Evolutionary conservation across 768 basidiomycete genomes (phyloP).

Genomic region (Kwoniella europaea): DNA sequence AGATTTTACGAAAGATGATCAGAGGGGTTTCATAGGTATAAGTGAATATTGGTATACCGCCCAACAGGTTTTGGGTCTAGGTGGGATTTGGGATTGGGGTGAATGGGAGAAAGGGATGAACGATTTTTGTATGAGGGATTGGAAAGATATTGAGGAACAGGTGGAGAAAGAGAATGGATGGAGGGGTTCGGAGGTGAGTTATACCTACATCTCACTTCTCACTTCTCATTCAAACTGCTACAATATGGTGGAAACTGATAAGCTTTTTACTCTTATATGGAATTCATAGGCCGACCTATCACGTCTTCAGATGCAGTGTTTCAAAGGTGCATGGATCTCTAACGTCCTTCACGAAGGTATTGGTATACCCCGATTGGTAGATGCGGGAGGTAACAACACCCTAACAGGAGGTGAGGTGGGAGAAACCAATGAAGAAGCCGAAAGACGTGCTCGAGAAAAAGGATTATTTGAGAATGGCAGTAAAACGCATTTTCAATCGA

Average conservation of each 20-base stretch:
- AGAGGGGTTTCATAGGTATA: conserved; percentile 80
- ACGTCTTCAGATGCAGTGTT: conserved; percentile 94
- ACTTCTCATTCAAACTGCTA: background rate
- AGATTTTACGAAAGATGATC: conserved; percentile 72
- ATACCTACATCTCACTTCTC: background rate
- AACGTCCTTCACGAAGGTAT: conserved; percentile 96
- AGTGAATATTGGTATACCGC: conserved; percentile 99
- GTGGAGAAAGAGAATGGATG: conserved; percentile 65
- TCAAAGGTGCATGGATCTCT: conserved; percentile 98
- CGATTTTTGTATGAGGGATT: conserved; percentile 78
- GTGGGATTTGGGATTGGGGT: conserved; percentile 93
- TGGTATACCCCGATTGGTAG: conserved; percentile 87
- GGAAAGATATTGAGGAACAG: conserved; percentile 74
- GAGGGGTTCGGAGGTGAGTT: conserved; percentile 63
- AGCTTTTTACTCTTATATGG: too few species aligned
- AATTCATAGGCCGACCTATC: conserved; percentile 70
- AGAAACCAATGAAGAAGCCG: conserved; percentile 67
- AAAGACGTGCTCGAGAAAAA: conserved; percentile 76
- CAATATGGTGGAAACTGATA: too few species aligned
- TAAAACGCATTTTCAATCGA: conserved; percentile 74
- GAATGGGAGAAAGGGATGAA: conserved; percentile 93
- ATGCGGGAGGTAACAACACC: conserved; percentile 77
- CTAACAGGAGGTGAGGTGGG: conserved; percentile 61
- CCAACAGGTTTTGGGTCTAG: conserved; percentile 92
- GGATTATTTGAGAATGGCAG: conserved; percentile 64